A percentile compares a stretch with the other conserved stretches of the same genome.
phyloP scores from a whole-genome alignment of 441 rosid genomes.

The Adansonia madagascariensis region DNA sequence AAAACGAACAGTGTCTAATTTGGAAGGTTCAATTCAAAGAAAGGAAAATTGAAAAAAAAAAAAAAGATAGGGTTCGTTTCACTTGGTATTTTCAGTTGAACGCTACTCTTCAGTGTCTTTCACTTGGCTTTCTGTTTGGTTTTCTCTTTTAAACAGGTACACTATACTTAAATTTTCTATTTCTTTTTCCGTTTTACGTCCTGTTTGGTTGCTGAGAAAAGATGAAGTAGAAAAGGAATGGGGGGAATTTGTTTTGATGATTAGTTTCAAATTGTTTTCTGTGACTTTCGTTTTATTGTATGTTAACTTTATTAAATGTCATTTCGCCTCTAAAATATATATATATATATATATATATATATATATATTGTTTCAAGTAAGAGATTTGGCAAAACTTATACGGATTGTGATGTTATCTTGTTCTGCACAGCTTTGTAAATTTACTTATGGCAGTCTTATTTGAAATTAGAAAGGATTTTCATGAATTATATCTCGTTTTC shows the following conservation, averaged over 20 bases:
- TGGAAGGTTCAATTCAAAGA: constrained; percentile 3
- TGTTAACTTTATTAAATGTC: neutral
- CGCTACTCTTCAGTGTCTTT: neutral
- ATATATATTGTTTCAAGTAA: no score
- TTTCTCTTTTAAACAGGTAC: constrained; percentile 13
- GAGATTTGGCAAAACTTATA: no score
- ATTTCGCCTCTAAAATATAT: neutral
- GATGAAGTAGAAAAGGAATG: constrained; percentile 12
- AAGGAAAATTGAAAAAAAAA: neutral
- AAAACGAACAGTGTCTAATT: neutral
- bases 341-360: no score
- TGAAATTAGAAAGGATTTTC: neutral
- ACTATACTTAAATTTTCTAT: neutral
- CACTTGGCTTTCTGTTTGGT: neutral
- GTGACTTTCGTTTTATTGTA: neutral
- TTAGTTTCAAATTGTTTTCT: neutral
- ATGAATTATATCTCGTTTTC: neutral
- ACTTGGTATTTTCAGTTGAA: neutral
- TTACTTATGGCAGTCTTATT: neutral
- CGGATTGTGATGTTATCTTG: neutral
- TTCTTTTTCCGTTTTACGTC: neutral
- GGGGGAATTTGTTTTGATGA: neutral
- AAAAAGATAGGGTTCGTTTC: constrained; percentile 26
- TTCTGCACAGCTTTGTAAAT: neutral
- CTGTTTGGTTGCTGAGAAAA: constrained; percentile 32